Percentiles rank a stretch among this genome's conserved stretches.
Conservation (phyloP, 108 stramenopile species). For the Chaetoceros tenuissimus region DNA sequence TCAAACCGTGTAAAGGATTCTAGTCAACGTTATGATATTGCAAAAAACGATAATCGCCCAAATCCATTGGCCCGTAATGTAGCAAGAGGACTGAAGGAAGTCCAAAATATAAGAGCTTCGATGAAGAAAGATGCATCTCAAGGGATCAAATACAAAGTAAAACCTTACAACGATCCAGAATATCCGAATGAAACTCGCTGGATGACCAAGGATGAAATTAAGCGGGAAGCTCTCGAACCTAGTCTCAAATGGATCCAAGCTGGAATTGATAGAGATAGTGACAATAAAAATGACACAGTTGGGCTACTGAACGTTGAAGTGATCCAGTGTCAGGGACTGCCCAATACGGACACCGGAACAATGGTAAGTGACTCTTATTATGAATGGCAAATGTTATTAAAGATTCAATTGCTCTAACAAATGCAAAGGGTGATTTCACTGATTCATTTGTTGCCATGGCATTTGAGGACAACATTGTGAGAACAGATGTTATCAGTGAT, state of each 20-base stretch:
- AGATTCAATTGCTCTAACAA: background rate
- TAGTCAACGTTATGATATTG: background rate
- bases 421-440: constrained; percentile 10
- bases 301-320: constrained; percentile 31
- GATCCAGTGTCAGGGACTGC: constrained; percentile 31
- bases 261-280: constrained; percentile 10
- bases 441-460: constrained; percentile 38
- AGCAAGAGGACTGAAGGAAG: background rate
- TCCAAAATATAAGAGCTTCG: background rate
- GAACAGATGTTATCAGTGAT: constrained; percentile 30
- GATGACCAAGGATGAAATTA: constrained; percentile 30
- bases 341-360: constrained; percentile 23
- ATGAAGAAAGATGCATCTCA: background rate
- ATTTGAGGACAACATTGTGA: constrained; percentile 37
- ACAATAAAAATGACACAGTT: background rate
- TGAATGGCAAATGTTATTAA: background rate
- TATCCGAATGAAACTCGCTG: constrained; percentile 23
- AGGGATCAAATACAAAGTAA: constrained; percentile 20
- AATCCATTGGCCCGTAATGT: background rate
- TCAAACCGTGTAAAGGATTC: background rate
- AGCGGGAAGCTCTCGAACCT: constrained; percentile 16
- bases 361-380: background rate
- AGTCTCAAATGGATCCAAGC: constrained; percentile 18
- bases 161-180: constrained; percentile 51
- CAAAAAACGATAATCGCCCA: background rate